Conservation (phyloP, 257 asterid species). For the Parsonsia alboflavescens region DNA sequence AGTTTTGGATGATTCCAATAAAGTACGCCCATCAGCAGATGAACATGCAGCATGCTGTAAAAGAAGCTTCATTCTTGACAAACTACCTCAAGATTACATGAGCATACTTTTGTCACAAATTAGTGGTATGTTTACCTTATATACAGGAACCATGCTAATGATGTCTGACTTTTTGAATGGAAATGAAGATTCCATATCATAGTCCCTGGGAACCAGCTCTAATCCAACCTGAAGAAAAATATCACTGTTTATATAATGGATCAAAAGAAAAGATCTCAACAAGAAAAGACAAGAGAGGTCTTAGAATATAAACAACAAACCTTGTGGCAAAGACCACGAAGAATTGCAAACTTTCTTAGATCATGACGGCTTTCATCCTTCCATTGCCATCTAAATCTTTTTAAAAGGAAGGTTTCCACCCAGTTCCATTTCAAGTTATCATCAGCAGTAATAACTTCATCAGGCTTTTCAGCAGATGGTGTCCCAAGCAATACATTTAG, state of each 20-base stretch:
- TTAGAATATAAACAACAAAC: constrained; percentile 25
- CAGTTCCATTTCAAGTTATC: constrained; percentile 64
- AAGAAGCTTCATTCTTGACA: constrained; percentile 24
- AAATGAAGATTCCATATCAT: constrained; percentile 61
- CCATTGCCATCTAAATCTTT: constrained; percentile 64
- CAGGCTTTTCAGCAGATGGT: constrained; percentile 36
- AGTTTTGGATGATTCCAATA: constrained; percentile 72
- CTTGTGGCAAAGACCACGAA: constrained; percentile 82
- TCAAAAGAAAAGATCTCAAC: constrained; percentile 5
- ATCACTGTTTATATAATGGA: constrained; percentile 1
- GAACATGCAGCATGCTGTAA: constrained; percentile 77
- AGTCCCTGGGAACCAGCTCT: constrained; percentile 77
- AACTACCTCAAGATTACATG: constrained; percentile 16
- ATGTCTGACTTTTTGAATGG: constrained; percentile 69
- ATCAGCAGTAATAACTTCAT: constrained; percentile 29
- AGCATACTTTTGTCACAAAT: constrained; percentile 13
- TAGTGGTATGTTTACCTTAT: constrained; percentile 41
- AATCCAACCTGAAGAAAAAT: constrained; percentile 54
- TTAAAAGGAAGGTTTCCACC: constrained; percentile 53
- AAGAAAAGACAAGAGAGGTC: neutral
- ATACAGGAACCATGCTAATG: constrained; percentile 67
- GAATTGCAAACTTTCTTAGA: constrained; percentile 62
- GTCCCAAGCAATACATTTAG: constrained; percentile 63
- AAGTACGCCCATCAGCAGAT: constrained; percentile 78
- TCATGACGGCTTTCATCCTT: constrained; percentile 40